Base-by-base conservation (phyloP, 2,329 filamentous ascomycete genomes). In the Ilyonectria destructans region DNA sequence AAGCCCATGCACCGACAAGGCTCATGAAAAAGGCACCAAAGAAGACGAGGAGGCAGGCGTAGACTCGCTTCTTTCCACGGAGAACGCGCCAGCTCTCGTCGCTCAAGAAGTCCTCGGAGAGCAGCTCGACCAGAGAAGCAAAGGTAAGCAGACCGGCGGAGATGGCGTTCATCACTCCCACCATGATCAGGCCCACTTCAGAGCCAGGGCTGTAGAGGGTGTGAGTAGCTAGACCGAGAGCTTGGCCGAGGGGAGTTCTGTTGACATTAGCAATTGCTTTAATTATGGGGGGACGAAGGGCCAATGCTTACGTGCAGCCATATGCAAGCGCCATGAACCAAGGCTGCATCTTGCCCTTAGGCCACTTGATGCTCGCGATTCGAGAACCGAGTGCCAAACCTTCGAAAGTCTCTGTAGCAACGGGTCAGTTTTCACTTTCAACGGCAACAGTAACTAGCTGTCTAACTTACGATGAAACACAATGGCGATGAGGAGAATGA, bases 401-500 rank as follows among this genome's bases (percentile, higher is more conserved):
- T 80, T 80, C 83, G 68, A 85, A 85, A 1, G 82, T 82, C 75
- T 87, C 82, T 83, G 57, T 10, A 8, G 8, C 1, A 35, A n/a
- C 2, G 6, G 40, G 15, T 43, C 15, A 43, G 40, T 43, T 8
- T 9, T 19, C 15, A 7, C 5, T 43, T n/a, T 8, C n/a, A 43
- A 8, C 40, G 7, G 15, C n/a, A 43, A 6, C 2, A 17, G n/a
- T 40, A 15, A 43, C 8, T n/a, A n/a, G 37, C 13, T n/a, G 17
- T 43, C 7, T 21, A 17, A 74, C 80, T 69, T 74, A 81, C 80
- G 92, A 76, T 96, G 93, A 80, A 95, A 95, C 59, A 88, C 87
- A 73, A 96, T 94, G 58, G 93, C 93, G 54, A 95, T 86, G 1
- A 95, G 86, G 65, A 96, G 90, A n/a, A 95, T 90, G 61, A 93